A percentile compares a stretch with the other conserved stretches of the same genome.
Conservation (phyloP, 768 basidiomycete species). For the Aureoboletus auriporus region DNA sequence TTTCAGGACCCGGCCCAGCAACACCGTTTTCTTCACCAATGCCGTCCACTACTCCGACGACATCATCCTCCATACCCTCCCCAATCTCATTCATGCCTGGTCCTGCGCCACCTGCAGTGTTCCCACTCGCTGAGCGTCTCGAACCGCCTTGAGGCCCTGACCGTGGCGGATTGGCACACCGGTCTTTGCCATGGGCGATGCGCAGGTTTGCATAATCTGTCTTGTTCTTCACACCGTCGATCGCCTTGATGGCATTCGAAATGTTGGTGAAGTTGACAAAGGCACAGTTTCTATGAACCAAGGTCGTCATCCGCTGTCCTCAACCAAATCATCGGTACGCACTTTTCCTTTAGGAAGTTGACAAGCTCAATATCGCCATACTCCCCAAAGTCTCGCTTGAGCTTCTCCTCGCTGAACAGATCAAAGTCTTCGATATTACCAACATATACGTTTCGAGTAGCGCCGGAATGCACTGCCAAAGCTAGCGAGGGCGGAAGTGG, state of each 20-base stretch:
- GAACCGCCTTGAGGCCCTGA: slow-evolving; percentile 73
- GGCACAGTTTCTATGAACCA: slow-evolving; percentile 72
- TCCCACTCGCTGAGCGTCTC: slow-evolving; percentile 45
- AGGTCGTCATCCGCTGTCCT: not conserved
- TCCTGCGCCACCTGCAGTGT: slow-evolving; percentile 22
- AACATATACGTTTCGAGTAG: slow-evolving; percentile 95
- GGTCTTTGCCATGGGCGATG: slow-evolving; percentile 93
- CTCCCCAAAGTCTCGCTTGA: slow-evolving; percentile 92
- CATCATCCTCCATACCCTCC: slow-evolving; percentile 24
- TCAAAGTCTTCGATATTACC: slow-evolving; percentile 97
- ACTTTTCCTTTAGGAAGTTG: slow-evolving; percentile 95
- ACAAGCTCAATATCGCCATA: slow-evolving; percentile 96
- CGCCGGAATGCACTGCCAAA: slow-evolving; percentile 86
- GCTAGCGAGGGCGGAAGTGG: slow-evolving; percentile 80
- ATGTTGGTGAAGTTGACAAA: slow-evolving; percentile 97
- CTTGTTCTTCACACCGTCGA: slow-evolving; percentile 89
- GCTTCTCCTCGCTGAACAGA: slow-evolving; percentile 80
- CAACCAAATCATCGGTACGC: slow-evolving; percentile 32
- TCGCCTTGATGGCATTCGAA: slow-evolving; percentile 96
- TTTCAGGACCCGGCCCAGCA: slow-evolving; percentile 24
- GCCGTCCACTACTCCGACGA: slow-evolving; percentile 16
- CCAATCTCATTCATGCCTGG: slow-evolving; percentile 11
- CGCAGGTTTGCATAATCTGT: slow-evolving; percentile 87
- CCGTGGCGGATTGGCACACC: slow-evolving; percentile 90
- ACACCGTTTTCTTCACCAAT: slow-evolving; percentile 23